Base-by-base conservation (phyloP, 768 basidiomycete genomes). In the Pulveroboletus ravenelii region DNA sequence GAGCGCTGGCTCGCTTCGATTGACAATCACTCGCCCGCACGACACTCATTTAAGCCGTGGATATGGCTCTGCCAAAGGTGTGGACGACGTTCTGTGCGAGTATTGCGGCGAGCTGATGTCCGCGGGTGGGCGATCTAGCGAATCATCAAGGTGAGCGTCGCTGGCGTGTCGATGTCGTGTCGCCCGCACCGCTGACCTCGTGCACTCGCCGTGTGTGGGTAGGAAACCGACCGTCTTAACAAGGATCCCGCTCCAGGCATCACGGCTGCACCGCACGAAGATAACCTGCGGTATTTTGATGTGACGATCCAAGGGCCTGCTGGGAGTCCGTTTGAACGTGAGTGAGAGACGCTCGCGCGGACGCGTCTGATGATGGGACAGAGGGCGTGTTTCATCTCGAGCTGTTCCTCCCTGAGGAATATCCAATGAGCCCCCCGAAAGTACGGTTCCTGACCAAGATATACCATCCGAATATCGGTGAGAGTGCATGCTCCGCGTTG, bases 401-500 rank as follows among this genome's bases (percentile, higher is more conserved):
- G 70, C 77, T 99, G 39, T 99, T 98, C 74, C 76, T 99, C 25
- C 96, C 96, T 5, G 96, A 98, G 70, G 96, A 98, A 70, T 99
- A 99, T 72, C 96, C 96, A 1, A 99, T 99, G 96, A 89, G 88
- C 44, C 95, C 96, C 0, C 96, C 96, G 20, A 99, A 99, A 73
- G 96, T 99, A 51, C 80, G 95, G 58, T 97, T 95, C 74, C 74
- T 96, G 60, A 96, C 94, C 50, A 94, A 93, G 85, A 95, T 97
- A 76, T 94, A 95, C 75, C 93, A 97, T 70, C 94, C 96, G 42
- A 99, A 99, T 70, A 99, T 99, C 73, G 95, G 95, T 96, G 65
- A 62, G 89, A 62, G 89, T n/a, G 39, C 40, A 41, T n/a, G 41
- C 34, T 50, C n/a, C n/a, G n/a, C n/a, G n/a, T n/a, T n/a, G n/a